phyloP scores from a whole-genome alignment of 768 basidiomycete species.

The Rhodocollybia butyracea region DNA sequence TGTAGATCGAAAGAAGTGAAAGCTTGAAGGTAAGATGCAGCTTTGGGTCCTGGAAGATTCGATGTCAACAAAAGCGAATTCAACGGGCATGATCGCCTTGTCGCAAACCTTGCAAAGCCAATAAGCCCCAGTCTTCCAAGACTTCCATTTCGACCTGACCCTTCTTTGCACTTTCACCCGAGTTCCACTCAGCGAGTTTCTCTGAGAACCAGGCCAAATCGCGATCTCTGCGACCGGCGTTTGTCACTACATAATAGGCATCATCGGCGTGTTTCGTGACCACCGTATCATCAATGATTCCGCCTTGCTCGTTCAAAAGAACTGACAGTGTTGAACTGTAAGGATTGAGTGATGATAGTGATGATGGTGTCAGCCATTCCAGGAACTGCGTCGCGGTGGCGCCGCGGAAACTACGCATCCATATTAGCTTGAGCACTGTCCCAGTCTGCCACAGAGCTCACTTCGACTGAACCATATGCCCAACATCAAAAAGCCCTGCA shows the following conservation, averaged over 20 bases:
- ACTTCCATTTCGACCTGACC: slow-evolving; percentile 79
- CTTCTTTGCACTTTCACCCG: slow-evolving; percentile 41
- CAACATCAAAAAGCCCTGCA: slow-evolving; percentile 93
- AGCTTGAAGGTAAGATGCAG: slow-evolving; percentile 74
- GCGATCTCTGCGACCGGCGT: slow-evolving; percentile 81
- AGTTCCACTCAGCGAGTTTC: slow-evolving; percentile 78
- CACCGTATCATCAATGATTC: slow-evolving; percentile 95
- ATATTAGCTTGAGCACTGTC: background rate
- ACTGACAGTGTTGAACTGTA: slow-evolving; percentile 87
- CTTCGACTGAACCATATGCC: slow-evolving; percentile 97
- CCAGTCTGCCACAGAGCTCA: slow-evolving; percentile 28
- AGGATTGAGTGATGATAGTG: slow-evolving; percentile 60
- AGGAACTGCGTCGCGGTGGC: slow-evolving; percentile 76
- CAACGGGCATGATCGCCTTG: background rate
- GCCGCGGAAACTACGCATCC: slow-evolving; percentile 67
- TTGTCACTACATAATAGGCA: slow-evolving; percentile 94
- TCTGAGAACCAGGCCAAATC: slow-evolving; percentile 77
- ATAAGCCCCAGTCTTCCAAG: slow-evolving; percentile 79
- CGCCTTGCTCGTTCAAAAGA: slow-evolving; percentile 82
- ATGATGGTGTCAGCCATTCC: slow-evolving; percentile 87
- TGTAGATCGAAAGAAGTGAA: slow-evolving; percentile 74
- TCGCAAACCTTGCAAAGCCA: slow-evolving; percentile 84
- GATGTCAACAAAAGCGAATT: background rate
- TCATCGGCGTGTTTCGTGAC: slow-evolving; percentile 80
- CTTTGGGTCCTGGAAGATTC: slow-evolving; percentile 62